These are phyloP conservation scores for Pestalotiopsis sp. DNA, from an alignment of 2,329 filamentous ascomycete genomes.

Conservation along the genomic window DNA sequence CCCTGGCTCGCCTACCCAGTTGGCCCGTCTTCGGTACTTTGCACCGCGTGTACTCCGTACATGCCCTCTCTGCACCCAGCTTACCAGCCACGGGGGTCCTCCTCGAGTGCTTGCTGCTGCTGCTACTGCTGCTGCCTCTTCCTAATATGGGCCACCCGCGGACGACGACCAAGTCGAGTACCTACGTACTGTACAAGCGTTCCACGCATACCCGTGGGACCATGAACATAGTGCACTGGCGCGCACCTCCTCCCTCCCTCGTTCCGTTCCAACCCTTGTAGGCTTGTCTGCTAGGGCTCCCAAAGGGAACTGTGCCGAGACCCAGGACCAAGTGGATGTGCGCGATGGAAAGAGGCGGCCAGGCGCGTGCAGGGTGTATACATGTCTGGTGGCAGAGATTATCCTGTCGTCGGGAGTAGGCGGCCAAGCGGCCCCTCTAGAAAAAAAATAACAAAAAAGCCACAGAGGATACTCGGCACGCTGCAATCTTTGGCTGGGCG, in stretches of 20 bases:
- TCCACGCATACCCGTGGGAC: neutral
- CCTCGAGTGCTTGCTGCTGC: neutral
- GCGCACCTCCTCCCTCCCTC: neutral
- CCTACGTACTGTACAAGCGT: neutral
- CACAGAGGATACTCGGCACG: neutral
- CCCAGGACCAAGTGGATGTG: neutral
- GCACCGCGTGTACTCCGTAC: neutral
- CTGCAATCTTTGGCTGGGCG: neutral
- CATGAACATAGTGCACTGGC: neutral
- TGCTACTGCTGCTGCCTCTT: neutral
- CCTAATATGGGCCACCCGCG: neutral
- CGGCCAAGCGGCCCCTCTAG: neutral
- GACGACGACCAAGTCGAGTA: neutral
- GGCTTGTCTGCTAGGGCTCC: neutral
- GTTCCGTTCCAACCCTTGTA: neutral
- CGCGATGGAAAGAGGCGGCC: neutral
- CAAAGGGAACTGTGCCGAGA: slow-evolving; percentile 1
- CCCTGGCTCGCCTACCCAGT: neutral
- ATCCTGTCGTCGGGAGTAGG: neutral
- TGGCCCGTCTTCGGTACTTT: neutral
- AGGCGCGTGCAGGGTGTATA: neutral
- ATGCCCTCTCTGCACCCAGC: neutral
- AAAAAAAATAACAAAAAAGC: neutral
- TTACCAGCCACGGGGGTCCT: neutral
- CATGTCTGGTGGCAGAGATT: neutral